Base-by-base conservation (phyloP, 257 asterid genomes). In the Salvia hispanica region DNA sequence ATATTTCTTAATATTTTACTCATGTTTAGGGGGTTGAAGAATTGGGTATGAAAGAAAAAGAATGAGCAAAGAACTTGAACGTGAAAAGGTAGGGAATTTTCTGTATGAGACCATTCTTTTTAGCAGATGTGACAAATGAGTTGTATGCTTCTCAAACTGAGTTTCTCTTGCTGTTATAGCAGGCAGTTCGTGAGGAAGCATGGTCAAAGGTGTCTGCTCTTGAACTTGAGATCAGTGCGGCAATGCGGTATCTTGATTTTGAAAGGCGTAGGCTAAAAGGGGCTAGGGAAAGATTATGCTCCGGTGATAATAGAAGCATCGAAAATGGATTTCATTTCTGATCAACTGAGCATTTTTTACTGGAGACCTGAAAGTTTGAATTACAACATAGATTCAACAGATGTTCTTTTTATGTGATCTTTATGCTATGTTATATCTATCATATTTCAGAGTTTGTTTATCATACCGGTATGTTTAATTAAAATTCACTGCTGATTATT, bases 131-230 rank as follows among this genome's bases (percentile, higher is more conserved):
- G 58, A 31, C 61, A 12, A 10, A 21, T 40, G 56, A 52, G 72
- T 66, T 62, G 31, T 46, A 46, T 67, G 50, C 52, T 18, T 76
- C 64, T 81, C 72, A 63, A 77, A 79, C 74, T 77, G 79, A 62
- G 72, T 71, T 80, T 78, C 72, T 74, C 62, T 76, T 84, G 84
- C 76, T 78, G 90, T 78, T 86, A 84, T 94, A 94, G 99, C 99
- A 94, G 99, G 89, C 96, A 33, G 96, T 96, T 69, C 91, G 97
- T 72, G 97, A 94, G 86, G 99, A 94, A 80, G 97, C 99, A 60
- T 91, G 97, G 99, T 86, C 95, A 39, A 94, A 88, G 81, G 99
- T 94, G 75, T 91, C 99, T 76, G 93, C 89, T 74, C 97, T 94
- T 66, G 99, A 94, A 79, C 97, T 94, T 31, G 96, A 91, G 87